phyloP scores from a whole-genome alignment of 2,329 filamentous ascomycete genomes.

The Trichoderma oligosporum region DNA sequence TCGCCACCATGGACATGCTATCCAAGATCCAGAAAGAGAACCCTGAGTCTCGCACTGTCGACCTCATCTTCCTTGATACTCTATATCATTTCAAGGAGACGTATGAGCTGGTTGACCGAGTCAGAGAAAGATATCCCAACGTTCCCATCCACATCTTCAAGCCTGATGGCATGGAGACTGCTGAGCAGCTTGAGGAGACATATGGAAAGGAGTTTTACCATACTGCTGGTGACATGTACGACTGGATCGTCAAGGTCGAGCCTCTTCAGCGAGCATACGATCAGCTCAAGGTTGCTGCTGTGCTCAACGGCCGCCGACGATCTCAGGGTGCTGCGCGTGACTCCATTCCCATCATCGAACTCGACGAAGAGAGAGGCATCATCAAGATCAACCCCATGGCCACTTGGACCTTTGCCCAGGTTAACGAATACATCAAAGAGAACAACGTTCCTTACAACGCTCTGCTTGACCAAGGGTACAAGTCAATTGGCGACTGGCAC shows the following conservation, averaged over 20 bases:
- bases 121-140: slow-evolving; percentile 72
- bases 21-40: slow-evolving; percentile 66
- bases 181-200: slow-evolving; percentile 72
- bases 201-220: slow-evolving; percentile 86
- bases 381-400: slow-evolving; percentile 98
- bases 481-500: slow-evolving; percentile 97
- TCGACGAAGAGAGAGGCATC: slow-evolving; percentile 81
- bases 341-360: slow-evolving; percentile 83
- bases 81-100: slow-evolving; percentile 80
- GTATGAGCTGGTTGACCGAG: slow-evolving; percentile 66
- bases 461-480: slow-evolving; percentile 90
- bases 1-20: slow-evolving; percentile 81
- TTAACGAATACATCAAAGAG: slow-evolving; percentile 80
- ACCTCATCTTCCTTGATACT: slow-evolving; percentile 78
- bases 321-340: slow-evolving; percentile 93
- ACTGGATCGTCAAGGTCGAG: slow-evolving; percentile 97
- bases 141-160: slow-evolving; percentile 85
- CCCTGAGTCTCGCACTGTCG: slow-evolving; percentile 56
- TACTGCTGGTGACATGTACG: slow-evolving; percentile 81
- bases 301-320: slow-evolving; percentile 85
- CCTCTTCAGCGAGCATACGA: slow-evolving; percentile 87
- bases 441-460: slow-evolving; percentile 91
- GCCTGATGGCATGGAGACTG: slow-evolving; percentile 69
- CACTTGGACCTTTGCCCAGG: slow-evolving; percentile 88
- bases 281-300: slow-evolving; percentile 81